Conservation (phyloP, 371 early-diverging fungal genomes). For the Apophysomyces sp. region DNA sequence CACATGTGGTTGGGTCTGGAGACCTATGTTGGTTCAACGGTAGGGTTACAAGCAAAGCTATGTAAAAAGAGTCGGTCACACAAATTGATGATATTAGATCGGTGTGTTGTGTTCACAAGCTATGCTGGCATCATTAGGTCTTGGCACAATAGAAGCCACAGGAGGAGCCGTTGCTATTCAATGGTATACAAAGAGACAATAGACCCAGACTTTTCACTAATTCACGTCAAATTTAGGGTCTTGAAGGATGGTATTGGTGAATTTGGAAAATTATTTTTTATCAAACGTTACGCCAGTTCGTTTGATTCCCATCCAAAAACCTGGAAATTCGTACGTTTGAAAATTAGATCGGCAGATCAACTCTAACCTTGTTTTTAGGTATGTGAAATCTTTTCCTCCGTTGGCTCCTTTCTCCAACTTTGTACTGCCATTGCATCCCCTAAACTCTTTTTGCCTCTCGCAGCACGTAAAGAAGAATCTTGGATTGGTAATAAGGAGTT, state of each 20-base stretch:
- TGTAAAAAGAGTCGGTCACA: neutral
- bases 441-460: constrained; percentile 59
- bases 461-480: constrained; percentile 38
- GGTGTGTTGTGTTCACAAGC: constrained; percentile 73
- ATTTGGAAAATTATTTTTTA: constrained; percentile 74
- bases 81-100: constrained; percentile 33
- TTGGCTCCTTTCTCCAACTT: constrained; percentile 62
- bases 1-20: constrained; percentile 69
- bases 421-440: constrained; percentile 56
- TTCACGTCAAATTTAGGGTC: constrained; percentile 30
- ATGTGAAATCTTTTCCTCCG: constrained; percentile 46
- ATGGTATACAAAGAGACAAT: constrained; percentile 37
- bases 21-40: constrained; percentile 65
- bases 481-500: neutral
- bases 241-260: constrained; percentile 74
- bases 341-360: neutral
- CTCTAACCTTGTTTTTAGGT: constrained; percentile 27
- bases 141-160: constrained; percentile 54
- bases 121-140: constrained; percentile 66
- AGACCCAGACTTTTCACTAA: neutral
- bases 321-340: constrained; percentile 63
- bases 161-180: constrained; percentile 73
- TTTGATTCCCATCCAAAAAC: constrained; percentile 78
- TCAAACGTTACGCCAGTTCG: constrained; percentile 64
- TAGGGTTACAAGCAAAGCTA: constrained; percentile 13